Evolutionary conservation across 495 filamentous ascomycete species (phyloP).

Genomic region (Aspergillus affinis): DNA sequence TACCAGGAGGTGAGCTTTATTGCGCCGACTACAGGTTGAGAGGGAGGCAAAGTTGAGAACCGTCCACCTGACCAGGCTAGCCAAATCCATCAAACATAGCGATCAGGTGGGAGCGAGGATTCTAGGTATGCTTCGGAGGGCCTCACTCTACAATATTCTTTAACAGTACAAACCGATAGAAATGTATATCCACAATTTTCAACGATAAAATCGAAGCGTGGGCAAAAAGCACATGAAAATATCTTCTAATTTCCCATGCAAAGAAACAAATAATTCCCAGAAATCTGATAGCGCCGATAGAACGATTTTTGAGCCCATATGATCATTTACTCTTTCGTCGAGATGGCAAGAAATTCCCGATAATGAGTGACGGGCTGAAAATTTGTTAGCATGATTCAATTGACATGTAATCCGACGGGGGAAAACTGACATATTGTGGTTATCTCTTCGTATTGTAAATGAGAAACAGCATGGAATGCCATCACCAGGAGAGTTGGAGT

Average conservation of each 20-base stretch:
- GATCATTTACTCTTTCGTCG: constrained; percentile 31
- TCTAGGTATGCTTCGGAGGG: no score
- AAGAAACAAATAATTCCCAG: background rate
- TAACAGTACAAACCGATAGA: background rate
- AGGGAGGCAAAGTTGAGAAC: background rate
- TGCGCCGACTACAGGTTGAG: background rate
- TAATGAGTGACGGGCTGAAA: constrained; percentile 82
- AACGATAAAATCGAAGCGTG: background rate
- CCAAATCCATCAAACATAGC: constrained; percentile 6
- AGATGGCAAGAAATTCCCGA: constrained; percentile 89
- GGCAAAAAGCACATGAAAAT: background rate
- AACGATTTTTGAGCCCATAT: background rate
- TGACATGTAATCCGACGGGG: background rate
- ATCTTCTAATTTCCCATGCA: background rate
- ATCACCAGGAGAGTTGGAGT: constrained; percentile 65
- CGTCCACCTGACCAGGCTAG: constrained; percentile 17
- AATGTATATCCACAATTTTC: background rate
- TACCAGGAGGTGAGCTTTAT: background rate
- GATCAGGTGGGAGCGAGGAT: background rate
- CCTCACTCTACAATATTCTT: background rate
- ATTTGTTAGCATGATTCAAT: constrained; percentile 16
- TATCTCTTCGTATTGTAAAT: constrained; percentile 91
- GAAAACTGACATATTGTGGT: constrained; percentile 86
- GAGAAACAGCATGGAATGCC: constrained; percentile 95
- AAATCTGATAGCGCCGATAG: background rate